Conservation (phyloP, 2,329 filamentous ascomycete species). For the Cordyceps cateniannulata region DNA sequence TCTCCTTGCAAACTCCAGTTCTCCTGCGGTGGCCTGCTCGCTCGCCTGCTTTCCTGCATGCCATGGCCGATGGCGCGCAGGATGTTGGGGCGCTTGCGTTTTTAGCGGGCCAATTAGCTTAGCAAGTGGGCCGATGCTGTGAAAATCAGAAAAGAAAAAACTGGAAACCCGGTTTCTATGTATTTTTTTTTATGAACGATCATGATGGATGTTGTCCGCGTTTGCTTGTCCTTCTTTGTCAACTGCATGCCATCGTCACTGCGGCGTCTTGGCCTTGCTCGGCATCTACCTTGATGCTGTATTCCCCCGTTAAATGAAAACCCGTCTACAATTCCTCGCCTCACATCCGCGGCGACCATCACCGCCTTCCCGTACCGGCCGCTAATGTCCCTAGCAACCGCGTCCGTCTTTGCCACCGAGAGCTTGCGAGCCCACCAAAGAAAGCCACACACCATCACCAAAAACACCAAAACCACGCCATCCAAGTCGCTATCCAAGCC, state of each 20-base stretch:
- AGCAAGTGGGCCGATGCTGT: background rate
- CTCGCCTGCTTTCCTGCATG: background rate
- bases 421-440: background rate
- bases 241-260: background rate
- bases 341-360: background rate
- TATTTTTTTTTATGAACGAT: no score
- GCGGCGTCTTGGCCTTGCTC: no score
- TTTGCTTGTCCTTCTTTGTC: background rate
- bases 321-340: background rate
- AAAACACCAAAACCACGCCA: background rate
- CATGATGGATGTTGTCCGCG: no score
- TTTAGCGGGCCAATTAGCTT: background rate
- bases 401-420: background rate
- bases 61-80: conserved; percentile 7
- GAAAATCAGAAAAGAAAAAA: background rate
- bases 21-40: background rate
- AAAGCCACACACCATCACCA: background rate
- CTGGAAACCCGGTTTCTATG: no score
- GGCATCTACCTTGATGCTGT: background rate
- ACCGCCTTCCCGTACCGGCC: background rate
- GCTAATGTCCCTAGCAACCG: background rate
- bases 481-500: no score
- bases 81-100: conserved; percentile 4
- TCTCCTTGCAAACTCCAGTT: no score
- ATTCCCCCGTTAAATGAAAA: background rate